Conservation (phyloP, 768 basidiomycete genomes). For the Terana coerulea region DNA sequence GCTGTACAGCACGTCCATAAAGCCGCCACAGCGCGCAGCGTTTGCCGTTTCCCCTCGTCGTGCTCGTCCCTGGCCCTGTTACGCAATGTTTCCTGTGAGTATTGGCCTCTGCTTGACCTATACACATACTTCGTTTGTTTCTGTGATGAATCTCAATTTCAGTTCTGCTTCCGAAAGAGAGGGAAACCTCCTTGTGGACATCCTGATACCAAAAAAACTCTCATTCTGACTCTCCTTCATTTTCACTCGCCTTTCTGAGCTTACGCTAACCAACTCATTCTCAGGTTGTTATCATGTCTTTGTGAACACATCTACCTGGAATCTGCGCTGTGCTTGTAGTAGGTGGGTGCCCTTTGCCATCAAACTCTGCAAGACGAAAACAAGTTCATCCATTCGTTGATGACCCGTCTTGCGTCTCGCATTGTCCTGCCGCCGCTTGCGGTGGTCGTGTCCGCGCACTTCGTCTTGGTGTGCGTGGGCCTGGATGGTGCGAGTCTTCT, state of each 20-base stretch:
- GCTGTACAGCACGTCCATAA: conserved; percentile 39
- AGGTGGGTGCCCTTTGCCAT: not conserved
- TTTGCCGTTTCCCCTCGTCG: conserved; percentile 7
- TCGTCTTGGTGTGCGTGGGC: conserved; percentile 49
- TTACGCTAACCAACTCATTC: not conserved
- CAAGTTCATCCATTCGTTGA: conserved; percentile 87
- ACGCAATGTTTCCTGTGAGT: conserved; percentile 12
- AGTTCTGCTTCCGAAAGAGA: conserved; percentile 86
- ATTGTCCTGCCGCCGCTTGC: conserved; percentile 33
- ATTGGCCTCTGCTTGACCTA: not conserved
- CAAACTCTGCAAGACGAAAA: conserved; percentile 49
- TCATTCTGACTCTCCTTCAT: conserved; percentile 41
- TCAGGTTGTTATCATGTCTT: not conserved
- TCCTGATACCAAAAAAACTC: conserved; percentile 52
- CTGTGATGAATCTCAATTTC: conserved; percentile 44
- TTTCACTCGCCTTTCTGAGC: not conserved
- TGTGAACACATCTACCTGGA: not conserved
- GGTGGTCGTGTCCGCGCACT: conserved; percentile 32
- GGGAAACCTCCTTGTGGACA: conserved; percentile 76
- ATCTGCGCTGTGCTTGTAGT: not conserved
- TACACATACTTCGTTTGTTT: not conserved
- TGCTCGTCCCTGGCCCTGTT: not conserved
- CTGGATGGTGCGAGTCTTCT: conserved; percentile 30
- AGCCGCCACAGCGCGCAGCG: not conserved
- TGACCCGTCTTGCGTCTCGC: conserved; percentile 32